Evolutionary conservation across 805 yeast species (phyloP), one percentile per base, ranked within the genome.

Genomic region (Wickerhamiella alocasiicola): DNA sequence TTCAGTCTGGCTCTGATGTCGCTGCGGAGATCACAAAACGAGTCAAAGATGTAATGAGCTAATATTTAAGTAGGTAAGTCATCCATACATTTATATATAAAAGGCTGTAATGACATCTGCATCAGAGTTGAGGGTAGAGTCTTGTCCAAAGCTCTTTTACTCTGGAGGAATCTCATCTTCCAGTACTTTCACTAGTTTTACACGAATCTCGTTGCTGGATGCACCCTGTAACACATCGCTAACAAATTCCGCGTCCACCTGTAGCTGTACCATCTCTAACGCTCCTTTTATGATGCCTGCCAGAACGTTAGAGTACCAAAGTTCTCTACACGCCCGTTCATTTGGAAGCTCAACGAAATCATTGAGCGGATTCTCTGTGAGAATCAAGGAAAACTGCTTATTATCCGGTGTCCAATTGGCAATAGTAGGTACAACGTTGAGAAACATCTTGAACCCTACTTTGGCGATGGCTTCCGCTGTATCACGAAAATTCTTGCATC

Each of bases 161-260:
- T 97, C 98, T 5, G 94, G 93, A 11, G 98, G 98, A 33, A 91
- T 79, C 63, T 91, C 98, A 56, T 91, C 98, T 55, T 81, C 84
- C 50, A 88, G 64, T 2, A 84, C 71, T 51, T 70, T 77, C 36
- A 76, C 64, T 48, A 91, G 64, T 51, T 75, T 76, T 34, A 91
- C 72, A 46, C 79, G 70, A 41, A 91, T 62, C 54, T 85, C 96
- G 0, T 96, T 88, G 20, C 62, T 63, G 9, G 76, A 77, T 50
- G 84, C 88, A 0, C 96, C 97, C 47, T 85, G 71, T 36, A 91
- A 64, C 2, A 70, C 74, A 55, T 91, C 98, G 49, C 78, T 73
- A 2, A 83, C 72, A 55, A 87, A 91, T 49, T 62, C 65, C 2
- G 78, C 84, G 42, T 87, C 94, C 39, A 87, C 84, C 44, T 87